Percentiles rank a stretch among this genome's conserved stretches.
Evolutionary conservation across 1,284 basidiomycete genomes (phyloP).

Genomic region (Microbotryum violaceum): DNA sequence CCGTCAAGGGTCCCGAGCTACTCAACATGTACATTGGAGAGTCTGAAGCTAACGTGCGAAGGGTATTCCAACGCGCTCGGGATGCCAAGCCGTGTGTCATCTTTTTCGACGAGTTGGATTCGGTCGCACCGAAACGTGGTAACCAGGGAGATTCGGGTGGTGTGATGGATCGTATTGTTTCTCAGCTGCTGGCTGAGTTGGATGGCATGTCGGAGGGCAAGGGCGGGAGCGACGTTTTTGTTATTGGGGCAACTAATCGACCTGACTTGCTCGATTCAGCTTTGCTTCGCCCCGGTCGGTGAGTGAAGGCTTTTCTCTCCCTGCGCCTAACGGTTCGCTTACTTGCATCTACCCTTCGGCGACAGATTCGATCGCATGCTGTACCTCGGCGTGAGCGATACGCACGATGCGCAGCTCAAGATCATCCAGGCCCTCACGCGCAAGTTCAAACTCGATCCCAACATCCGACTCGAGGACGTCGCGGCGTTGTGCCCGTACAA

Average conservation of each 20-base stretch:
- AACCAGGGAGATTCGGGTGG: slow-evolving; percentile 47
- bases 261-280: slow-evolving; percentile 46
- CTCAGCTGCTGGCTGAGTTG: slow-evolving; percentile 45
- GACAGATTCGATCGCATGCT: slow-evolving; percentile 91
- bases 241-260: slow-evolving; percentile 46
- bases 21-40: slow-evolving; percentile 48
- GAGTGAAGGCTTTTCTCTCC: not conserved
- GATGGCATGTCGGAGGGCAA: slow-evolving; percentile 44
- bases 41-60: slow-evolving; percentile 45
- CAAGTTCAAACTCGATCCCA: slow-evolving; percentile 76
- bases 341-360: not conserved
- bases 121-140: slow-evolving; percentile 45
- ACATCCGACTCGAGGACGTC: slow-evolving; percentile 58
- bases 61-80: slow-evolving; percentile 44
- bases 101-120: slow-evolving; percentile 47
- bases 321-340: not conserved
- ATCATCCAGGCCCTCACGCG: slow-evolving; percentile 86
- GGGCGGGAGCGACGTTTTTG: slow-evolving; percentile 44
- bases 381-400: slow-evolving; percentile 87
- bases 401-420: slow-evolving; percentile 74
- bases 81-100: slow-evolving; percentile 47
- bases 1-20: slow-evolving; percentile 46
- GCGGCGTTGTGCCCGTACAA: slow-evolving; percentile 81
- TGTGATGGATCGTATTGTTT: slow-evolving; percentile 47
- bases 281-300: slow-evolving; percentile 43